Conservation (phyloP, 768 basidiomycete genomes). For the Suillus alpinus region DNA sequence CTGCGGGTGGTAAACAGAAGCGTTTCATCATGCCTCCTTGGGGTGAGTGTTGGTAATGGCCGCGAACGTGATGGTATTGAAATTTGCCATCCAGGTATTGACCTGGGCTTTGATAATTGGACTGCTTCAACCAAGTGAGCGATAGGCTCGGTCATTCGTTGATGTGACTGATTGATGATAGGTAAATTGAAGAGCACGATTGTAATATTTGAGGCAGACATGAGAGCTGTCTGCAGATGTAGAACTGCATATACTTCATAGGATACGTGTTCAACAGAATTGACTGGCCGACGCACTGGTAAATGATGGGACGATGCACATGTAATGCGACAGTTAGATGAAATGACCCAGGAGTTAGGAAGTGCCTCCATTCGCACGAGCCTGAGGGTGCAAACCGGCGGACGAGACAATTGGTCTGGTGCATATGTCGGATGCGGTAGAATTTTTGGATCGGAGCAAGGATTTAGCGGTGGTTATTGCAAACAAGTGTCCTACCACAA, state of each 20-base stretch:
- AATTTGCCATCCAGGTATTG: slow-evolving; percentile 42
- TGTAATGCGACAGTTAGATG: background rate
- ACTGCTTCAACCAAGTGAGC: slow-evolving; percentile 13
- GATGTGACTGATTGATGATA: background rate
- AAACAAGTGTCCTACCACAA: background rate
- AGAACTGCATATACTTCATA: background rate
- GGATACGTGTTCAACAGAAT: background rate
- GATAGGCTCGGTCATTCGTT: background rate
- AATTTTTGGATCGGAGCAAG: background rate
- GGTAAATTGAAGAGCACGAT: background rate
- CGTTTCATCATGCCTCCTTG: slow-evolving; percentile 67
- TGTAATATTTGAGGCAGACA: background rate
- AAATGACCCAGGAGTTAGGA: background rate
- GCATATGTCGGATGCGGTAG: background rate
- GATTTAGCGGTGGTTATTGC: background rate
- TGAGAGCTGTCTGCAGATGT: background rate
- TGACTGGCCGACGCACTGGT: background rate
- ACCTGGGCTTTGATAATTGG: slow-evolving; percentile 75
- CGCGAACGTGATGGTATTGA: slow-evolving; percentile 12
- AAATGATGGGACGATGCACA: background rate
- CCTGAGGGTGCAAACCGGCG: background rate
- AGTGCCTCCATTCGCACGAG: background rate
- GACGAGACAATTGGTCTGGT: background rate
- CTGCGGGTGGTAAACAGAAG: slow-evolving; percentile 61
- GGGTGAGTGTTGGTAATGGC: slow-evolving; percentile 45